These are phyloP conservation scores for Canariomyces notabilis DNA, from an alignment of 2,329 filamentous ascomycete species.

Conservation along the genomic window DNA sequence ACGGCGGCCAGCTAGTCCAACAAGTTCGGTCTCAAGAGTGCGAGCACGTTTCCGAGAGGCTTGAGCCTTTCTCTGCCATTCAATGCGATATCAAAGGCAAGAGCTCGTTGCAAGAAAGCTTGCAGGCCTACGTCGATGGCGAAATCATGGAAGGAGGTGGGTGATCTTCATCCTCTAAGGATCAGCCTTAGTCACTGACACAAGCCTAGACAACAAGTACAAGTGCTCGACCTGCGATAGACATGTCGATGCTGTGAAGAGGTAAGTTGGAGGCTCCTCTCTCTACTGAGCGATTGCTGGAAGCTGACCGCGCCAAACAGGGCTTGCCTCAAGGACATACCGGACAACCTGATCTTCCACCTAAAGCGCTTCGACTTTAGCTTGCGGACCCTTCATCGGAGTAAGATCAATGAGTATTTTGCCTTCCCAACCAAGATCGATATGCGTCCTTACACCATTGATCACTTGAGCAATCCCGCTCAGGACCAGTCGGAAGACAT, in stretches of 20 bases:
- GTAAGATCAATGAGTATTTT: conserved; percentile 95
- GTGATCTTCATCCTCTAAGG: conserved; percentile 22
- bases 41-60: conserved; percentile 81
- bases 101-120: conserved; percentile 72
- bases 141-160: conserved; percentile 88
- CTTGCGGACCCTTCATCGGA: conserved; percentile 67
- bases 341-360: conserved; percentile 92
- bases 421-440: conserved; percentile 79
- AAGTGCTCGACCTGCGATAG: conserved; percentile 87
- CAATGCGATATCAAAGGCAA: conserved; percentile 97
- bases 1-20: conserved; percentile 85
- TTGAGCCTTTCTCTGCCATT: conserved; percentile 89
- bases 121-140: conserved; percentile 92
- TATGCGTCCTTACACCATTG: conserved; percentile 85
- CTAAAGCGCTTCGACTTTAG: conserved; percentile 86
- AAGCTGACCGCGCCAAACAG: conserved; percentile 37
- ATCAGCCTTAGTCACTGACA: background rate
- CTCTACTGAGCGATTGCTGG: conserved; percentile 3
- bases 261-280: conserved; percentile 39
- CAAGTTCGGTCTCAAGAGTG: conserved; percentile 96
- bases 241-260: conserved; percentile 89
- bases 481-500: conserved; percentile 59
- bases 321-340: conserved; percentile 85
- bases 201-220: conserved; percentile 79
- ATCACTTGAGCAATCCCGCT: conserved; percentile 64